Evolutionary conservation across 1,139 yeast genomes (phyloP), one percentile per base, ranked within the genome.

Genomic region (Pichia sp.): DNA sequence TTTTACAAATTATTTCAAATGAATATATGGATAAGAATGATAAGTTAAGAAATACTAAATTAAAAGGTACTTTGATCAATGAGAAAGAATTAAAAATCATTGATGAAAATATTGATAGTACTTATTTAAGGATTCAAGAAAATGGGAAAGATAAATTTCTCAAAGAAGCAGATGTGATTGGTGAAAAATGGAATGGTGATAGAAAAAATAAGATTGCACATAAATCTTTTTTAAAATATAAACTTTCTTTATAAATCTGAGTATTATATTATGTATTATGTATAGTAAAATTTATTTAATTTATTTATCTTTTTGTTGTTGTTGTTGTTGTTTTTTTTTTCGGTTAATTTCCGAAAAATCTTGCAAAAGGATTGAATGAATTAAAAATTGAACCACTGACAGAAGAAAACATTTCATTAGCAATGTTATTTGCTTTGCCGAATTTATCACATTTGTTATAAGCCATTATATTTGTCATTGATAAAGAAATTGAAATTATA

Each of bases 381-480:
- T 70, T 61, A 31, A 78, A 65, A 10, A 80, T 35, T 5, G 69
- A 63, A 20, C 73, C 70, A 1, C 80, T 64, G 31, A 81, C 73
- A 40, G 70, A 66, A 6, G 80, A 73, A 49, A 79, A 70, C 9
- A 69, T 40, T 39, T 49, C 53, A 26, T 50, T 51, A 10, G 64
- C 62, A 22, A 61, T 39, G 37, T 45, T 53, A 48, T 81, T 81
- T n/a, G 95, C 95, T 61, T 80, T 83, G 39, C 92, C 83, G 56
- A 86, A 90, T 65, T 84, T 87, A 62, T 90, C 97, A 65, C 97
- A 87, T 55, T 86, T 76, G 30, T 95, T 85, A 64, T 86, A 90
- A 0, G 97, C 97, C 67, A 87, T 70, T 0, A 95, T 84, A 62
- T 90, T 90, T 43, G 94, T 86, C 42, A 82, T 63, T 0, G 94